Base-by-base conservation (phyloP, 1,284 basidiomycete genomes). In the Athelia sp. region DNA sequence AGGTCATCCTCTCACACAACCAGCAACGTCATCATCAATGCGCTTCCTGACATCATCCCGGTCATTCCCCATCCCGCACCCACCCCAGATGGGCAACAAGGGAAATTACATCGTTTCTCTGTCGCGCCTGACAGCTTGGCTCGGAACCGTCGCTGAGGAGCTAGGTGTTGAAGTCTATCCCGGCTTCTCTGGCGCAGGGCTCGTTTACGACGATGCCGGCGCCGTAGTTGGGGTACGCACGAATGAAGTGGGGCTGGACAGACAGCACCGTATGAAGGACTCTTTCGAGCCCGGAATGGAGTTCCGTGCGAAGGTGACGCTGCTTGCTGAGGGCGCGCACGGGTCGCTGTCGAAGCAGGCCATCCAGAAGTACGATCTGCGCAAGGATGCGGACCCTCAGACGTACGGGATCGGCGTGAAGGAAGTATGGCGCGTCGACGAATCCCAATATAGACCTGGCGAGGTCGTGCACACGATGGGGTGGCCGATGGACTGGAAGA, bases 361-460 rank as follows among this genome's bases (percentile, higher is more conserved):
- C 10, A 85, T 94, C 54, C 76, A 77, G 47, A 81, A 84, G 62
- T 95, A 96, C 68, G 75, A 85, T 48, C 74, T 98, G 29, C 76
- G 93, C 21, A 40, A 40, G 36, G 83, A 90, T 44, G 78, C 84
- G 14, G 90, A 98, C 66, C 89, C 90, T 2, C 97, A 99, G 72
- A 99, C 96, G 1, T 99, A 98, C 62, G 96, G 91, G 0, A 84
- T 99, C 51, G 96, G 97, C 9, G 74, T 99, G 58, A 99, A 99
- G 75, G 96, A 99, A 69, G 94, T 99, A 3, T 99, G 96, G 97
- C 82, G 90, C 46, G 86, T 99, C 15, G 84, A 84, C 54, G 80
- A 83, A 19, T 79, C 79, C 54, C 81, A 87, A 57, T 82, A 97
- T 67, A 67, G 82, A 50, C 82, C 93, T 0, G 96, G 97, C 17